Base-by-base conservation (phyloP, 2,329 filamentous ascomycete genomes). In the Ophiocordyceps camponoti-rufipedis region DNA sequence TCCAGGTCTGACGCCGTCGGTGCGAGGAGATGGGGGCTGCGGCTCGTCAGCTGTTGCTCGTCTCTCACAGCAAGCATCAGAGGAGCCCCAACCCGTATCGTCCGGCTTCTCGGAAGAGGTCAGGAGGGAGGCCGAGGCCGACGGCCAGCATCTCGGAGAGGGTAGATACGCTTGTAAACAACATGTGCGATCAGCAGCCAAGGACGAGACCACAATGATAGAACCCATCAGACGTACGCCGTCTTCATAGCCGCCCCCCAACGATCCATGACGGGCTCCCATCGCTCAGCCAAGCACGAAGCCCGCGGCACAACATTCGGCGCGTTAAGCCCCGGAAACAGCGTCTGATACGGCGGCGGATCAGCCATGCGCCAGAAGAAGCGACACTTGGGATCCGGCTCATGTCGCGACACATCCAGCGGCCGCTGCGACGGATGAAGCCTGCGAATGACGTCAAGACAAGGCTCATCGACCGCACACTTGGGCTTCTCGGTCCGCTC, bases 281-380 rank as follows among this genome's bases (percentile, higher is more conserved):
- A 78, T 13, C 71, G 62, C 44, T 64, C 62, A 48, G 58, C 61
- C 49, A 78, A 71, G 28, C 63, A 62, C 14, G 62, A 55, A 16
- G 66, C 65, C n/a, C 66, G 62, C 0, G 74, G 74, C 5, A 69
- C 64, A 31, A 78, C 65, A 18, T 78, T 78, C 2, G 59, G 52
- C 0, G 74, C 70, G 47, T 77, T 76, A 16, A 78, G 57, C 0
- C 63, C 67, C 0, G 73, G 73, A 49, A 76, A 78, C 48, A 65
- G 53, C 0, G 74, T 76, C 55, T 66, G 57, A 49, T 73, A 74
- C 0, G 74, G 72, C 23, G 72, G 68, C 45, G 51, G 48, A 52
- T 75, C 70, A 11, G 62, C 67, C 70, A 78, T 75, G 49, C 70
- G 62, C 74, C 74, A 78, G 57, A 78, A 78, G 64, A 78, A 78